phyloP scores from a whole-genome alignment of 495 filamentous ascomycete genomes.

The Podospora fimiseda region DNA sequence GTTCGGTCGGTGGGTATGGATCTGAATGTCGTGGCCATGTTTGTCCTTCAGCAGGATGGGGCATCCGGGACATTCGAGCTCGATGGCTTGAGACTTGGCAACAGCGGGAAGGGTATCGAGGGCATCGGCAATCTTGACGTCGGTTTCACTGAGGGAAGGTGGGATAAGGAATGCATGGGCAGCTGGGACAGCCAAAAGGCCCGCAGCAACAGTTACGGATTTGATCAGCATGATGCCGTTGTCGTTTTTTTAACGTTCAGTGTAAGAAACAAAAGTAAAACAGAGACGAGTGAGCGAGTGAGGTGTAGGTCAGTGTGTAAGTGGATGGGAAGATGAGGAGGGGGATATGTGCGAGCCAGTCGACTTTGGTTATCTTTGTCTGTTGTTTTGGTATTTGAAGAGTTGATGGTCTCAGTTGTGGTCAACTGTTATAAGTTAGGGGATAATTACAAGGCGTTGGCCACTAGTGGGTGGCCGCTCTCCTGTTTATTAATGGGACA shows the following conservation, averaged over 20 bases:
- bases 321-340: background rate
- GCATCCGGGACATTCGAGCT: constrained; percentile 41
- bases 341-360: constrained; percentile 1
- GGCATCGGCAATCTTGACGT: constrained; percentile 12
- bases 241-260: background rate
- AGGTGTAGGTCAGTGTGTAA: background rate
- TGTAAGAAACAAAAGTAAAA: background rate
- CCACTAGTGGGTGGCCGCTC: no score
- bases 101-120: constrained; percentile 6
- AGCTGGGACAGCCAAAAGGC: constrained; percentile 19
- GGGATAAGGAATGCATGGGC: constrained; percentile 25
- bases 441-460: background rate
- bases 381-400: background rate
- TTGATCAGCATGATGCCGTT: constrained; percentile 23
- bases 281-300: background rate
- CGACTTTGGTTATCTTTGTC: background rate
- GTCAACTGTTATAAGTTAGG: background rate
- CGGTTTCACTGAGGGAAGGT: constrained; percentile 17
- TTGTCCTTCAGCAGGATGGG: constrained; percentile 24
- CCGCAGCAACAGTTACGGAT: constrained; percentile 20
- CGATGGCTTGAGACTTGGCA: constrained; percentile 20
- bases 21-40: constrained; percentile 16
- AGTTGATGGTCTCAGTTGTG: background rate
- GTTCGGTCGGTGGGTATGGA: constrained; percentile 26
- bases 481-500: no score